Evolutionary conservation across 306 rosid genomes (phyloP).

Genomic region (Nissolia schottii): DNA sequence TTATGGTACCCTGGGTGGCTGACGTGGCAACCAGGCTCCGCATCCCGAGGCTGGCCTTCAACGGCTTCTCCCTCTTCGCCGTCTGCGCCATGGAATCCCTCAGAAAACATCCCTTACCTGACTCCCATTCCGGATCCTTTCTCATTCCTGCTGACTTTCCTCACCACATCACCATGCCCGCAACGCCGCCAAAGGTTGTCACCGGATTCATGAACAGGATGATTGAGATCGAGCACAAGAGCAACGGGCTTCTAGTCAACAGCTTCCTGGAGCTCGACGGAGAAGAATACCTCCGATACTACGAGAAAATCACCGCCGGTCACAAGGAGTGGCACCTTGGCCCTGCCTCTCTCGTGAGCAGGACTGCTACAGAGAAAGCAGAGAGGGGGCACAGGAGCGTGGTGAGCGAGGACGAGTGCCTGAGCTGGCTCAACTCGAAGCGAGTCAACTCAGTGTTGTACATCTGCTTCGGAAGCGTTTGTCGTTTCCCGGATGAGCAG

Average conservation of each 20-base stretch:
- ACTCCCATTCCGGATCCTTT: not conserved
- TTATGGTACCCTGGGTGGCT: constrained; percentile 15
- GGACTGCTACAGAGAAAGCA: not conserved
- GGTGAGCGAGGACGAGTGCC: not conserved
- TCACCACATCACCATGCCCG: not conserved
- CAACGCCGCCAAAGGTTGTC: not conserved
- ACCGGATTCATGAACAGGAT: not conserved
- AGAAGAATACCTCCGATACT: constrained; percentile 12
- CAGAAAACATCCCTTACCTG: not conserved
- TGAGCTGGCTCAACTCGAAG: constrained; percentile 14
- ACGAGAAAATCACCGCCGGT: not conserved
- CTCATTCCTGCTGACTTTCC: constrained; percentile 12
- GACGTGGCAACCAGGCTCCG: not conserved
- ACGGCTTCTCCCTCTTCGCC: not conserved
- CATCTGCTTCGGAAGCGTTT: not conserved
- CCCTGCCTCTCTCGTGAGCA: not conserved
- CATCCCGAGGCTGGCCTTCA: constrained; percentile 24
- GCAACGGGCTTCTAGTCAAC: constrained; percentile 28
- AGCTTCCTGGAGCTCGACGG: constrained; percentile 31
- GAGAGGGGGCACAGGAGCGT: not conserved
- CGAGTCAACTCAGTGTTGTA: constrained; percentile 6
- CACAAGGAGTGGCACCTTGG: constrained; percentile 25
- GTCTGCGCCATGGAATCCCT: not conserved
- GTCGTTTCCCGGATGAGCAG: constrained; percentile 4
- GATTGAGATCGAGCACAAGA: not conserved